A percentile compares a stretch with the other conserved stretches of the same genome.
Evolutionary conservation across 78 protist genomes (phyloP).

Genomic region (Creolimax fragrantissima): DNA sequence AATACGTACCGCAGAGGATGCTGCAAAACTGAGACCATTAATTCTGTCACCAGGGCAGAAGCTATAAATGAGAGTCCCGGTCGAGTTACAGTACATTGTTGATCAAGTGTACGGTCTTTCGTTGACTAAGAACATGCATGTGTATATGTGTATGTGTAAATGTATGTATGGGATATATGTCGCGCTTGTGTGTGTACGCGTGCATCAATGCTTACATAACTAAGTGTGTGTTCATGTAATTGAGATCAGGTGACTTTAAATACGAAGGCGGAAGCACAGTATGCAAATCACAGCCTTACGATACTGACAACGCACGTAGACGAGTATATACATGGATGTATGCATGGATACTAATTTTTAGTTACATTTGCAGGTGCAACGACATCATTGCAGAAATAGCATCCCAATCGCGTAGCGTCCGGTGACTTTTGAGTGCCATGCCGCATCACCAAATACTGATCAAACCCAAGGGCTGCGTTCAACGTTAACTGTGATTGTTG

Average conservation of each 20-base stretch:
- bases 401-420: conserved; percentile 54
- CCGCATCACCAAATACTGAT: conserved; percentile 80
- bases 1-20: conserved; percentile 46
- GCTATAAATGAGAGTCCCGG: conserved; percentile 88
- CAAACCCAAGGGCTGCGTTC: conserved; percentile 95
- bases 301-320: no score
- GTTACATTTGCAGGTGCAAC: conserved; percentile 82
- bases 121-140: conserved; percentile 16
- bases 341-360: no score
- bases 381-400: conserved; percentile 96
- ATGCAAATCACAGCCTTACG: no score
- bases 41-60: conserved; percentile 78
- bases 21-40: conserved; percentile 69
- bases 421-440: conserved; percentile 67
- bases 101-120: conserved; percentile 93
- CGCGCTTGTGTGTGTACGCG: no score
- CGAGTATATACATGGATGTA: no score
- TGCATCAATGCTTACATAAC: no score
- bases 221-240: no score
- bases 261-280: no score
- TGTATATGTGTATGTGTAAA: no score
- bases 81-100: conserved; percentile 95
- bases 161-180: no score
- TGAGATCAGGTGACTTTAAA: no score
- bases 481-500: conserved; percentile 48